These are phyloP conservation scores for Chalciporus chontae DNA, from an alignment of 768 basidiomycete genomes.

Conservation along the genomic window DNA sequence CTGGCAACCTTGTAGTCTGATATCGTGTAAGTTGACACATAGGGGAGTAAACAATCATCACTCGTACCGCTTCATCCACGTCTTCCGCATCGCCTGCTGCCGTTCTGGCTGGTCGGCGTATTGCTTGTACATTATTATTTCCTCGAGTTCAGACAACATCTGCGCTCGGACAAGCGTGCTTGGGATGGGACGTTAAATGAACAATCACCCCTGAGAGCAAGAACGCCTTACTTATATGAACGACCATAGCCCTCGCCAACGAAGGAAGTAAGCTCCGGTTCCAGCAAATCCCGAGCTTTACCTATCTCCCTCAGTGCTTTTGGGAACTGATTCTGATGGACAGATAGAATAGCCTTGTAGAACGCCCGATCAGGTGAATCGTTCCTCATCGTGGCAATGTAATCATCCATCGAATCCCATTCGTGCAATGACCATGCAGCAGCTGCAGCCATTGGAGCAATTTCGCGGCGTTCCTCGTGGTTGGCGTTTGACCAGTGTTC, in stretches of 20 bases:
- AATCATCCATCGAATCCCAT: conserved; percentile 98
- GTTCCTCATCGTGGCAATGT: conserved; percentile 87
- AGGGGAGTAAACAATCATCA: neutral
- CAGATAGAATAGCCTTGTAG: conserved; percentile 92
- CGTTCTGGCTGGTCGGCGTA: conserved; percentile 90
- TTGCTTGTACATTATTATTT: conserved; percentile 95
- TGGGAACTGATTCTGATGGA: conserved; percentile 94
- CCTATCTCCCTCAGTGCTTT: conserved; percentile 88
- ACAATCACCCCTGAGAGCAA: conserved; percentile 1
- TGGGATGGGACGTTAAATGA: conserved; percentile 9
- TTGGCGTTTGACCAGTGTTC: conserved; percentile 83
- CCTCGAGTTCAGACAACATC: conserved; percentile 97
- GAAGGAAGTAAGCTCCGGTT: conserved; percentile 86
- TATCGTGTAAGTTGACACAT: neutral
- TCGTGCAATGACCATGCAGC: conserved; percentile 96
- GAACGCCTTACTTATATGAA: conserved; percentile 79
- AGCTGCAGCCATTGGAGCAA: conserved; percentile 95
- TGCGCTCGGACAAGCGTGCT: conserved; percentile 97
- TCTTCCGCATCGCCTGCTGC: conserved; percentile 86
- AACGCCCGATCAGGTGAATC: conserved; percentile 95
- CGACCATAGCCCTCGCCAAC: conserved; percentile 97
- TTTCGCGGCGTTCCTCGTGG: conserved; percentile 81
- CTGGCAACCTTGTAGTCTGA: conserved; percentile 89
- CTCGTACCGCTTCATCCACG: conserved; percentile 92
- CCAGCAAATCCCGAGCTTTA: conserved; percentile 87